A percentile compares a stretch with the other conserved stretches of the same genome.
These are phyloP conservation scores for Hortiboletus rubellus DNA, from an alignment of 1,284 basidiomycete genomes.

Conservation along the genomic window DNA sequence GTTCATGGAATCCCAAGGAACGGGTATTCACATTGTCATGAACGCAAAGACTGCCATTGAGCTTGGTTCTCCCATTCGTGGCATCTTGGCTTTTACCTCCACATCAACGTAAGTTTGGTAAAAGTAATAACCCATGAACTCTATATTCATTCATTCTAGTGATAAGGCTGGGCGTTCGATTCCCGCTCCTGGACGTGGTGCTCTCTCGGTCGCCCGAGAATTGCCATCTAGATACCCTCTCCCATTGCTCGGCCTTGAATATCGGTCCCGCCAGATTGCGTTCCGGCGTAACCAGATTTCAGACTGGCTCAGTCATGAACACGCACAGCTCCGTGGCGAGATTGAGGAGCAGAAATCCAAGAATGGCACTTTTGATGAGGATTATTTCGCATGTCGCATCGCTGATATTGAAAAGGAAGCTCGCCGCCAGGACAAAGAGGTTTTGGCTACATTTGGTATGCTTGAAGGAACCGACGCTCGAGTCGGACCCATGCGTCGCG, in stretches of 20 bases:
- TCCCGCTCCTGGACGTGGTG: conserved; percentile 90
- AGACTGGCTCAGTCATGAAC: conserved; percentile 91
- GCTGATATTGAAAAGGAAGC: conserved; percentile 89
- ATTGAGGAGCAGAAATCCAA: conserved; percentile 60
- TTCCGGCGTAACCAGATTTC: conserved; percentile 94
- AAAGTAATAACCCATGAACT: background rate
- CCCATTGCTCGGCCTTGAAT: conserved; percentile 79
- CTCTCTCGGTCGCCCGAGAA: conserved; percentile 84
- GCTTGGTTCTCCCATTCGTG: conserved; percentile 91
- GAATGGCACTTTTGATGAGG: conserved; percentile 57
- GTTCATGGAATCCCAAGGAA: conserved; percentile 98
- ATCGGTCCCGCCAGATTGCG: conserved; percentile 86
- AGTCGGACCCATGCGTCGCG: conserved; percentile 89
- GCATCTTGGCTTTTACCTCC: conserved; percentile 92
- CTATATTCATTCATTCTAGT: conserved; percentile 40
- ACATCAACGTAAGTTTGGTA: conserved; percentile 80
- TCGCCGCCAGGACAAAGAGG: conserved; percentile 86
- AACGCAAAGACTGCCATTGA: conserved; percentile 94
- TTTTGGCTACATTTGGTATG: conserved; percentile 90
- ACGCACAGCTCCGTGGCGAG: conserved; percentile 79
- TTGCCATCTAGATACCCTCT: conserved; percentile 71
- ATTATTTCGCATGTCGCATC: conserved; percentile 73
- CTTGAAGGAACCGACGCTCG: conserved; percentile 84
- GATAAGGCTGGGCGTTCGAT: conserved; percentile 96
- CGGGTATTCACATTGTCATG: conserved; percentile 97